Base-by-base conservation (phyloP, 2,329 filamentous ascomycete genomes). In the Podosphaera fusca region DNA sequence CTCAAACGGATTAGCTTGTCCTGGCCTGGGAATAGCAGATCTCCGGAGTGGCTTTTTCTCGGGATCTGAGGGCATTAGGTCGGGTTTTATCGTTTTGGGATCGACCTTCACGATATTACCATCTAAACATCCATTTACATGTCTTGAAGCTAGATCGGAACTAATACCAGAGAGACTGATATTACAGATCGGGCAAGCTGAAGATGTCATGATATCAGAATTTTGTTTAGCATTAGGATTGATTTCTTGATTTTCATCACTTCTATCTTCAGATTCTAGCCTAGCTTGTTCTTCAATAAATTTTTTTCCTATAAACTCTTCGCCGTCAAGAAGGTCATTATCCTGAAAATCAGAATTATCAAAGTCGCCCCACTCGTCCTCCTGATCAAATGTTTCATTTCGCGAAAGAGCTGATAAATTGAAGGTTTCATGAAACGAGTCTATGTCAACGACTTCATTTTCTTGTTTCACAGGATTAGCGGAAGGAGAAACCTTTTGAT, bases 61-160 rank as follows among this genome's bases (percentile, higher is more conserved):
- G 12, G 60, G 62, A 47, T 58, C 61, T 52, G 60, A 46, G 35
- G 61, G 61, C 56, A 63, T 62, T 5, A 63, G 42, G 35, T 64
- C 65, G 46, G 64, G 59, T 46, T 64, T 58, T 7, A 61, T 34
- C 3, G 58, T 40, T 34, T 63, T 58, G 35, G 61, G 8, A 56
- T 59, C 46, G 66, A 76, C 12, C 84, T 64, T 1, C 82, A 80
- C 76, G 4, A 84, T 78, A 51, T 84, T 84, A 1, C 87, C 87
- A 67, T 98, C 92, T 1, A 98, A 74, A 69, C 92, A 98, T 8
- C 82, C 80, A 67, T 98, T 98, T 61, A 98, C 92, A 68, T 98
- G 92, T 1, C 83, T 71, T 5, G 84, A 85, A 8, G 82, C 84
- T 63, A 90, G 79, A 66, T 88, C 79, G 59, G 70, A 66, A 57